Evolutionary conservation across 2,329 filamentous ascomycete genomes (phyloP).

Genomic region (Diplodia corticola): DNA sequence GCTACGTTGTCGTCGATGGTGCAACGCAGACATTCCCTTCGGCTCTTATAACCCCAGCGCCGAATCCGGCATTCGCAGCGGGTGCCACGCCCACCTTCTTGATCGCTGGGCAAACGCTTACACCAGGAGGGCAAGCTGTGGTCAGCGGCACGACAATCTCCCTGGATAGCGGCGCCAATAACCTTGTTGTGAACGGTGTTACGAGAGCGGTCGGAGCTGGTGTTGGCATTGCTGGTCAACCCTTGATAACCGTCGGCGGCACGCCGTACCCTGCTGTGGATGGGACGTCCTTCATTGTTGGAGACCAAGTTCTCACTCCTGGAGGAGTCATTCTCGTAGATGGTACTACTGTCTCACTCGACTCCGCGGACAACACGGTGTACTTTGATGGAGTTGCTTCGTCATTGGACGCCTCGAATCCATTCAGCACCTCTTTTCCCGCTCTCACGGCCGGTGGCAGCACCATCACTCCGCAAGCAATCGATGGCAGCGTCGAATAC

Average conservation of each 20-base stretch:
- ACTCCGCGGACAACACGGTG: conserved; percentile 21
- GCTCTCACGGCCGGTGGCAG: conserved; percentile 28
- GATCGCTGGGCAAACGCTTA: conserved; percentile 27
- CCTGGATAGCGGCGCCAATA: conserved; percentile 26
- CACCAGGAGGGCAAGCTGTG: conserved; percentile 29
- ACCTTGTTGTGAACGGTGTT: conserved; percentile 31
- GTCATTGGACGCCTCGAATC: background rate
- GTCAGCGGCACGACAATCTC: conserved; percentile 30
- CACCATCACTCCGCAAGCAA: background rate
- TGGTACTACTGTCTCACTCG: conserved; percentile 25
- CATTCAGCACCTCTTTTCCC: conserved; percentile 25
- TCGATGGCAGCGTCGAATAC: background rate
- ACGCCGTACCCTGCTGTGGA: conserved; percentile 15
- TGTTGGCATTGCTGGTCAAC: background rate
- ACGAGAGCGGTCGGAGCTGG: conserved; percentile 24
- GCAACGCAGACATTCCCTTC: conserved; percentile 37
- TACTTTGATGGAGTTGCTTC: conserved; percentile 25
- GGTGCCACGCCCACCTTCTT: conserved; percentile 27
- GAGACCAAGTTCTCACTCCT: conserved; percentile 33
- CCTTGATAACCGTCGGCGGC: conserved; percentile 26
- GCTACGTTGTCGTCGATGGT: conserved; percentile 43
- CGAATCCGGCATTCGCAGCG: conserved; percentile 30
- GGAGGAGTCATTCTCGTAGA: conserved; percentile 28
- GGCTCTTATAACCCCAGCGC: conserved; percentile 23
- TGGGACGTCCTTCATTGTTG: conserved; percentile 20